phyloP scores from a whole-genome alignment of 2,329 filamentous ascomycete species.

The Aspergillus vadensis region DNA sequence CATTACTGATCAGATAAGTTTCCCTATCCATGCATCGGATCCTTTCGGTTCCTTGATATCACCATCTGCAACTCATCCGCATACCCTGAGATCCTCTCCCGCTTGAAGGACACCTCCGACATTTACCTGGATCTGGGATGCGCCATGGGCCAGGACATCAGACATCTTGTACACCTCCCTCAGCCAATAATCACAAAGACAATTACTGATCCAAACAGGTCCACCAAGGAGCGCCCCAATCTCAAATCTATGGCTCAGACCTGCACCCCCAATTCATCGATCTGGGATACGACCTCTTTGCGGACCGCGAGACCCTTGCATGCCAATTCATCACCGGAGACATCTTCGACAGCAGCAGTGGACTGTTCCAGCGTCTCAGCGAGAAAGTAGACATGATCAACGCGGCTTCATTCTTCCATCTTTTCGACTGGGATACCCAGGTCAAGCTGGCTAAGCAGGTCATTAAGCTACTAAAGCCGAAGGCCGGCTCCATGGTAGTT shows the following conservation, averaged over 20 bases:
- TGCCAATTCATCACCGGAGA: constrained; percentile 6
- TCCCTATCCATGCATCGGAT: constrained; percentile 7
- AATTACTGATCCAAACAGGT: neutral
- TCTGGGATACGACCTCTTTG: constrained; percentile 10
- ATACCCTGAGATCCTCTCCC: neutral
- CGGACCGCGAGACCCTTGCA: neutral
- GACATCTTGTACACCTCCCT: neutral
- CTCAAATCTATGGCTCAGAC: constrained; percentile 5
- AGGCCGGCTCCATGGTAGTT: neutral
- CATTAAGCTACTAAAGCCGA: constrained; percentile 1
- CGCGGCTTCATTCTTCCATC: constrained; percentile 15
- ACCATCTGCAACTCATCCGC: neutral
- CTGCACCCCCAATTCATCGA: neutral
- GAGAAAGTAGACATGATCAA: constrained; percentile 7
- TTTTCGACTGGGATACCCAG: constrained; percentile 12
- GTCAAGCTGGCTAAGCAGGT: constrained; percentile 5
- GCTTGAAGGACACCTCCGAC: neutral
- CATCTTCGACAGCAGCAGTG: constrained; percentile 4
- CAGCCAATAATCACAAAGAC: neutral
- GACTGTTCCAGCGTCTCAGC: neutral
- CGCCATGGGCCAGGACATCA: constrained; percentile 8
- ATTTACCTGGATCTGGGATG: constrained; percentile 6
- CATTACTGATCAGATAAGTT: neutral
- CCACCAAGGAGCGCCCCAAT: constrained; percentile 3
- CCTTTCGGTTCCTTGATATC: constrained; percentile 8